These are phyloP conservation scores for Dipodascus albidus DNA, from an alignment of 805 yeast species.

Conservation along the genomic window DNA sequence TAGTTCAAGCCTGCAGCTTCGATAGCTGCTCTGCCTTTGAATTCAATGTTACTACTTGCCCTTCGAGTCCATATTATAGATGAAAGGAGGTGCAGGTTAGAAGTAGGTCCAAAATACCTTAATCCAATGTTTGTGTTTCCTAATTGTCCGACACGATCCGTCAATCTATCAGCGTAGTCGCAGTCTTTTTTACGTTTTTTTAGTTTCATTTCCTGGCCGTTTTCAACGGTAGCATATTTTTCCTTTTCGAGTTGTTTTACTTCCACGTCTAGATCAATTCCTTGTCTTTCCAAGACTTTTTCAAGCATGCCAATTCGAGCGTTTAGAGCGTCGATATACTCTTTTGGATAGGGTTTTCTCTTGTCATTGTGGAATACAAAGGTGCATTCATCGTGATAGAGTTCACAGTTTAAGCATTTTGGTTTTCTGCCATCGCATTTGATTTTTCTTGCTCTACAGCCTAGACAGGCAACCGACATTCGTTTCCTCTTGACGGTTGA, in stretches of 20 bases:
- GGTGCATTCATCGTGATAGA: conserved; percentile 4
- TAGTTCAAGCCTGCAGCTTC: conserved; percentile 1
- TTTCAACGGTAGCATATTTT: not conserved
- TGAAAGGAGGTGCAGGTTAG: conserved; percentile 8
- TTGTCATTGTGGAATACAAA: conserved; percentile 7
- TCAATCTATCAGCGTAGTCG: not conserved
- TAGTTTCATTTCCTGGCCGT: not conserved
- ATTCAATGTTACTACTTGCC: not conserved
- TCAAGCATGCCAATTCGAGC: conserved; percentile 4
- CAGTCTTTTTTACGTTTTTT: not conserved
- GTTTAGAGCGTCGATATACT: conserved; percentile 5
- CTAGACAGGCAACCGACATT: conserved; percentile 6
- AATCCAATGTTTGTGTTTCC: conserved; percentile 13
- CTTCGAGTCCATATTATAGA: conserved; percentile 4
- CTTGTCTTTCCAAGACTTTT: not conserved
- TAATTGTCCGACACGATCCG: conserved; percentile 2
- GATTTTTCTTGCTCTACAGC: conserved; percentile 4
- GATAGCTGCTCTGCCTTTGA: not conserved
- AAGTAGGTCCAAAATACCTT: conserved; percentile 14
- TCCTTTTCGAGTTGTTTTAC: not conserved
- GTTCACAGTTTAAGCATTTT: conserved; percentile 7
- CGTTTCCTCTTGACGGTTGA: conserved; percentile 5
- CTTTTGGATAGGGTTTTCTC: conserved; percentile 9
- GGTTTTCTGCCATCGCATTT: conserved; percentile 8
- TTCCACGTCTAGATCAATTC: not conserved